Base-by-base conservation (phyloP, 176 grass and related monocot genomes). In the Bothriochloa decipiens region DNA sequence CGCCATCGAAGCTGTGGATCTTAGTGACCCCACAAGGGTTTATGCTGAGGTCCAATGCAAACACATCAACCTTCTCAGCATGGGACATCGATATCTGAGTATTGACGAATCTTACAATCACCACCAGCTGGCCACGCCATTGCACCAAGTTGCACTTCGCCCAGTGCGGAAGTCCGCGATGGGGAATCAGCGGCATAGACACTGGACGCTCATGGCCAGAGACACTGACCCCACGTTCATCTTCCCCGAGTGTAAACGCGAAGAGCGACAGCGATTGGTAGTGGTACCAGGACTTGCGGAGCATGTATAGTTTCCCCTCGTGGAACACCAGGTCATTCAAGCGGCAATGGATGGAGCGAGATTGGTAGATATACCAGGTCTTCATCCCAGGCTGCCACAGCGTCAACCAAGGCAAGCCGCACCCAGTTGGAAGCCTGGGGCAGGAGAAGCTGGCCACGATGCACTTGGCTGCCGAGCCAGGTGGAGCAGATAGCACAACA, bases 401-500 rank as follows among this genome's bases (percentile, higher is more conserved):
- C 17, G 60, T 26, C 5, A 63, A 3, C 23, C 11, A 1, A 12
- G 60, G 11, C 23, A 13, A 11, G n/a, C n/a, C 1, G 11, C n/a
- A n/a, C n/a, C n/a, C n/a, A n/a, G 22, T 20, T 3, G 9, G 2
- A 11, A 0, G 0, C 6, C 0, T 55, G 18, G 17, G 50, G 50
- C 20, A 8, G 17, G 53, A 58, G 14, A 70, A 60, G 67, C 53
- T 68, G 32, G 68, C 84, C 28, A 53, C 76, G 4, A 73, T 62
- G 55, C 11, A 80, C 22, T 65, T 72, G 6, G 55, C 41, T 6
- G 40, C 55, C 10, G 68, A 41, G 3, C 65, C 68, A 41, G 68
- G 76, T 29, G 76, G 50, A 74, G 77, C 76, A 66, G 68, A 86
- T 41, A 86, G n/a, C 10, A 29, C 84, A n/a, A 73, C 55, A 5